Base-by-base conservation (phyloP, 306 rosid genomes). In the Macrotyloma uniflorum region DNA sequence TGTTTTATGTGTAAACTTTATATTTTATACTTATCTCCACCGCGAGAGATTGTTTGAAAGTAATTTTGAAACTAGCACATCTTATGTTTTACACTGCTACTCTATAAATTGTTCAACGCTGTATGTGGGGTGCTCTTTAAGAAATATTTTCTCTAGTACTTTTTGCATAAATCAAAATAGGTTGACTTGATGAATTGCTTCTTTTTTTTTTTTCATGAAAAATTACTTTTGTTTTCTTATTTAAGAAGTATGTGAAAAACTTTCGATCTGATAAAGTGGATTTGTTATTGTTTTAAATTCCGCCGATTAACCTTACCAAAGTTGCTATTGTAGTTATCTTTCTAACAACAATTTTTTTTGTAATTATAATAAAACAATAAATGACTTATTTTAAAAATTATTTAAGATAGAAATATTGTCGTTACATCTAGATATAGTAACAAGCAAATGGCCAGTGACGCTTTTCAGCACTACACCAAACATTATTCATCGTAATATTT, bases 1-100 rank as follows among this genome's bases (percentile, higher is more conserved):
- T 38, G 71, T 67, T 54, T 79, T 82, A 73, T 69, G 63, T 90
- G 83, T 84, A 77, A 82, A 50, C 32, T n/a, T 45, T 83, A 22
- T 54, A 22, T n/a, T 82, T 69, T 26, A 42, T 54, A 45, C 42
- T 74, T 83, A 8, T 64, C n/a, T 59, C 75, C 55, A 63, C 24
- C 75, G 54, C 46, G 10, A 69, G 61, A 75, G 74, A 82, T 38
- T 77, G 77, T 83, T 32, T 77, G 38, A 22, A 82, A 66, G 65
- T 76, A 76, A 8, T 79, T 75, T 53, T 32, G 14, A 15, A 15
- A 81, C 76, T 66, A 16, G 67, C 59, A 12, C 6, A 74, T 72
- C 69, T 67, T 70, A 28, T 67, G 81, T 63, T 77, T 58, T 67
- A n/a, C 75, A 76, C 70, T 50, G 32, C 35, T 47, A 50, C 43